These are phyloP conservation scores for Tirmania nivea DNA, from an alignment of 495 filamentous ascomycete genomes.

Conservation along the genomic window DNA sequence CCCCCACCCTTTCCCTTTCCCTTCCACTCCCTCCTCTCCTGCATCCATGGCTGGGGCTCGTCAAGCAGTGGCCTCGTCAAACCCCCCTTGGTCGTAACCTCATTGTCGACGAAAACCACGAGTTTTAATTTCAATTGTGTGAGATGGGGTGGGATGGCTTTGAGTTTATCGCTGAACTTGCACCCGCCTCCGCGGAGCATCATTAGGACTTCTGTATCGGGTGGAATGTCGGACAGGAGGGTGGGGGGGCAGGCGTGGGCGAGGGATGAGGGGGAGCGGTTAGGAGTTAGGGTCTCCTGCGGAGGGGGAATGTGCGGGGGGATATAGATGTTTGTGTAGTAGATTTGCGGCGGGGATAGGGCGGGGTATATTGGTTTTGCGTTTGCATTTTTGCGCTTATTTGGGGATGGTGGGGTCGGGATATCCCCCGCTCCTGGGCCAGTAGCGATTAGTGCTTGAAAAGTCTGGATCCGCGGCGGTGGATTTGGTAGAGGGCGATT, in stretches of 20 bases:
- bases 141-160: not conserved
- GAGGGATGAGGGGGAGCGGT: no score
- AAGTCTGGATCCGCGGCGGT: not conserved
- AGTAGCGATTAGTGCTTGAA: not conserved
- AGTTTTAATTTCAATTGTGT: not conserved
- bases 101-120: not conserved
- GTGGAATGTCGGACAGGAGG: no score
- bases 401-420: not conserved
- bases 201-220: no score
- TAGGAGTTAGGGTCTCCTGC: no score
- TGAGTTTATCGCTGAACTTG: not conserved
- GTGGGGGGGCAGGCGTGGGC: no score
- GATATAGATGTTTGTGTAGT: not conserved
- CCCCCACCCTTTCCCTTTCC: constrained; percentile 24
- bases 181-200: no score
- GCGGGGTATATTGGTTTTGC: not conserved
- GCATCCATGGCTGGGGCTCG: constrained; percentile 1
- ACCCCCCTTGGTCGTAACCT: not conserved
- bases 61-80: not conserved
- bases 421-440: not conserved
- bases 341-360: not conserved
- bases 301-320: no score
- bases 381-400: not conserved
- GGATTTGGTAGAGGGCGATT: not conserved
- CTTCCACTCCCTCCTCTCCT: constrained; percentile 24